Evolutionary conservation across 768 basidiomycete species (phyloP).

Genomic region (Psilocybe cyanescens): DNA sequence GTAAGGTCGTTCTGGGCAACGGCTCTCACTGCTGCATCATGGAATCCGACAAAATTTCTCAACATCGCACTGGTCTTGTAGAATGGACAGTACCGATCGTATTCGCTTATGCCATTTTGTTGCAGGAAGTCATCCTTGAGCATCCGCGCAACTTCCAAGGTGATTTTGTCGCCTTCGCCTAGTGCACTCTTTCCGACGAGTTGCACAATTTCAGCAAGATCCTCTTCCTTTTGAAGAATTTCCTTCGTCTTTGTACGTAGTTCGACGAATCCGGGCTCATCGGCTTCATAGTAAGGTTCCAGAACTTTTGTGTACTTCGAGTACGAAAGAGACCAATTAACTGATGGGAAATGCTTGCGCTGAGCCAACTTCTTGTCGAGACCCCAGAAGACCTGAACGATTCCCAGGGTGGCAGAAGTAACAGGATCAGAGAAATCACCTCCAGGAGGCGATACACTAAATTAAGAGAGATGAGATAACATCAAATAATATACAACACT

Average conservation of each 20-base stretch:
- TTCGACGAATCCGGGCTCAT: slow-evolving; percentile 94
- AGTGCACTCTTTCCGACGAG: slow-evolving; percentile 99
- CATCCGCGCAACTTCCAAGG: slow-evolving; percentile 95
- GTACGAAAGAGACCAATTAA: slow-evolving; percentile 99
- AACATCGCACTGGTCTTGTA: slow-evolving; percentile 99
- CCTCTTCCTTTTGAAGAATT: slow-evolving; percentile 98
- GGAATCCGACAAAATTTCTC: slow-evolving; percentile 91
- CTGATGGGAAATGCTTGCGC: slow-evolving; percentile 99
- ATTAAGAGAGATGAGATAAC: slow-evolving; percentile 13
- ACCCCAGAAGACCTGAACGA: slow-evolving; percentile 99
- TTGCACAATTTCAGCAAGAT: slow-evolving; percentile 98
- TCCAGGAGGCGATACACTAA: slow-evolving; percentile 95
- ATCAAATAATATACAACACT: neutral
- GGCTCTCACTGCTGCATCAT: slow-evolving; percentile 86
- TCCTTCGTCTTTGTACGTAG: slow-evolving; percentile 92
- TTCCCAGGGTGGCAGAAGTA: slow-evolving; percentile 95
- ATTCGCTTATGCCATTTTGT: slow-evolving; percentile 98
- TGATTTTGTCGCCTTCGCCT: slow-evolving; percentile 98
- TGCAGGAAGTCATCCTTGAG: slow-evolving; percentile 97
- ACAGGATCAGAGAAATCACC: slow-evolving; percentile 99
- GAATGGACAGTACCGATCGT: slow-evolving; percentile 97
- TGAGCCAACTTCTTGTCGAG: slow-evolving; percentile 99
- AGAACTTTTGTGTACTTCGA: slow-evolving; percentile 97
- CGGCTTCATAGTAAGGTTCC: slow-evolving; percentile 89
- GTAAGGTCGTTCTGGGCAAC: slow-evolving; percentile 84